A percentile compares a stretch with the other conserved stretches of the same genome.
These are phyloP conservation scores for Rhododendron ferrugineum DNA, from an alignment of 148 eudicot species.

Conservation along the genomic window DNA sequence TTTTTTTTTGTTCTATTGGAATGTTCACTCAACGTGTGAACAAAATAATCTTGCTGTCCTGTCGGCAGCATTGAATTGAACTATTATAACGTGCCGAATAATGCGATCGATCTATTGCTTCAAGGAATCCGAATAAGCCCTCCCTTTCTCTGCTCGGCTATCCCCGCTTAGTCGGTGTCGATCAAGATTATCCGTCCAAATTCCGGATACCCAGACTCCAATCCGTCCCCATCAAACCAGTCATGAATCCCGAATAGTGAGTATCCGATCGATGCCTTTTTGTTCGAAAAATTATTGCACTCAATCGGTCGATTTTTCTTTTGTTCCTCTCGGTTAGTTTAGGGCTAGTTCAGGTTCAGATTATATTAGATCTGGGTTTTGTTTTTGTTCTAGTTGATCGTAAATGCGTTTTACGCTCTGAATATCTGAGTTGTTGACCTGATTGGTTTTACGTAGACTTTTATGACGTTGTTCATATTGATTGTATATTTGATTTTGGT, in stretches of 20 bases:
- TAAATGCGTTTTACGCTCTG: not conserved
- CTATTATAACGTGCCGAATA: not conserved
- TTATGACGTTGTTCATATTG: not conserved
- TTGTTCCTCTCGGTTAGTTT: not conserved
- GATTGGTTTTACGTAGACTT: not conserved
- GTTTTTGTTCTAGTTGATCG: not conserved
- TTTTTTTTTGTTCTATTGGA: not conserved
- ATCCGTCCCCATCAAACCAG: not conserved
- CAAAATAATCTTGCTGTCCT: not conserved
- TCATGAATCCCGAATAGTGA: constrained; percentile 20
- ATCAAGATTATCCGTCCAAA: not conserved
- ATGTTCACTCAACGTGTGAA: not conserved
- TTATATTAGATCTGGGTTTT: constrained; percentile 5
- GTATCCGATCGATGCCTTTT: not conserved
- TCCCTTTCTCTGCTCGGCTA: not conserved
- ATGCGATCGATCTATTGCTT: not conserved
- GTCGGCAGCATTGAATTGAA: not conserved
- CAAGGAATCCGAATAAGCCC: not conserved
- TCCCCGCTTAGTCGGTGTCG: not conserved
- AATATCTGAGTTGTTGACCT: not conserved
- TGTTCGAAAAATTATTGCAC: not conserved
- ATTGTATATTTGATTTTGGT: not conserved
- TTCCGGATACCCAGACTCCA: not conserved
- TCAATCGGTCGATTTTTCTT: not conserved
- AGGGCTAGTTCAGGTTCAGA: not conserved